A percentile compares a stretch with the other conserved stretches of the same genome.
Evolutionary conservation across 768 basidiomycete genomes (phyloP).

Genomic region (Boletus edulis): DNA sequence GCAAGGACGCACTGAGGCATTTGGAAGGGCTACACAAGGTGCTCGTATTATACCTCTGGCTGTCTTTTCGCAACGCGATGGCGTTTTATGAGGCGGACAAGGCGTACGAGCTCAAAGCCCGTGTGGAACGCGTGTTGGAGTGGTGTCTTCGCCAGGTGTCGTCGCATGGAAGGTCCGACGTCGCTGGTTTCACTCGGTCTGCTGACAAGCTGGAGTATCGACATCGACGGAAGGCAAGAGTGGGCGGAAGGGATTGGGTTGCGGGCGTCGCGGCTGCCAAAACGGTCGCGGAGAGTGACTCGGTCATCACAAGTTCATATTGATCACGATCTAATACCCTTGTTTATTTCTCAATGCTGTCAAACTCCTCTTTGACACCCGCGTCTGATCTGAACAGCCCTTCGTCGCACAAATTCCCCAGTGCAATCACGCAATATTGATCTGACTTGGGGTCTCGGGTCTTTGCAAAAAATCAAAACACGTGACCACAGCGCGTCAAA

Average conservation of each 20-base stretch:
- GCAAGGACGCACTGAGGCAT: constrained; percentile 19
- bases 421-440: not conserved
- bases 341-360: not conserved
- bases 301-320: not conserved
- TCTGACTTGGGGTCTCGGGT: too few relatives aligned
- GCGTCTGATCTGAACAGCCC: too few relatives aligned
- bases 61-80: constrained; percentile 65
- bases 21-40: constrained; percentile 80
- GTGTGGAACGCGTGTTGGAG: constrained; percentile 68
- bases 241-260: constrained; percentile 12
- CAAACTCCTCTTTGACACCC: not conserved
- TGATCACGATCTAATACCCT: not conserved
- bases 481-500: constrained; percentile 9
- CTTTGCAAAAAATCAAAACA: constrained; percentile 8
- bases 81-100: constrained; percentile 57
- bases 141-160: constrained; percentile 52
- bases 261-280: constrained; percentile 22
- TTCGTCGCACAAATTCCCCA: not conserved
- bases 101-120: constrained; percentile 52
- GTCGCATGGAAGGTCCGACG: constrained; percentile 1
- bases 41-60: constrained; percentile 82
- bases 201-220: constrained; percentile 21
- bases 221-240: constrained; percentile 11
- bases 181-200: not conserved
- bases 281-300: constrained; percentile 13